Percentiles rank a stretch among this genome's conserved stretches.
These are phyloP conservation scores for Eragrostis tef DNA, from an alignment of 202 grass and related monocot species.

Conservation along the genomic window DNA sequence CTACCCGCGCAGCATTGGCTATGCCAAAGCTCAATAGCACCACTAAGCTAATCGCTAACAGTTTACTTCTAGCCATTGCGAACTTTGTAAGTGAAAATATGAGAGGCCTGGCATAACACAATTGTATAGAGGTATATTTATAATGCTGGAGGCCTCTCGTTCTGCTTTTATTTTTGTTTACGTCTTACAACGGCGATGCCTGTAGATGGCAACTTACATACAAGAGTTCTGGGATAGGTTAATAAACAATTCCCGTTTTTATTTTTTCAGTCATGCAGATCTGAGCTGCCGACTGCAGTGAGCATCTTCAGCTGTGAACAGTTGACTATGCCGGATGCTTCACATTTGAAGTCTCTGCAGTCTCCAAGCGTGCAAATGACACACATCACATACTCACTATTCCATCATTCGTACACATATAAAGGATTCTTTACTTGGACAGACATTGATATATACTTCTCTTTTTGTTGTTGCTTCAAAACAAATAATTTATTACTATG, in stretches of 20 bases:
- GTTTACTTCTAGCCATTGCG: background rate
- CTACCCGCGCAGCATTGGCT: slow-evolving; percentile 2
- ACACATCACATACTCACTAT: background rate
- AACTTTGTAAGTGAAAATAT: background rate
- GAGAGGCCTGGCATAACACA: background rate
- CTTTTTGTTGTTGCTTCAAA: too few relatives aligned
- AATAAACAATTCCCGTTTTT: background rate
- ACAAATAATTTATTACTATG: too few relatives aligned
- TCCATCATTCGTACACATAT: too few relatives aligned
- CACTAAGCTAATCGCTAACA: background rate
- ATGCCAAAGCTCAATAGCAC: background rate
- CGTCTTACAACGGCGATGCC: background rate
- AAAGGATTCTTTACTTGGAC: too few relatives aligned
- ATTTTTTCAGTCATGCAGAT: background rate
- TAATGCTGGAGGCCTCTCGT: background rate
- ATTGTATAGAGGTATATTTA: background rate
- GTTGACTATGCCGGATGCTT: background rate
- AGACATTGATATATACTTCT: too few relatives aligned
- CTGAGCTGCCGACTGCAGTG: background rate
- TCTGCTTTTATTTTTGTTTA: background rate
- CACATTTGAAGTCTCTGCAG: background rate
- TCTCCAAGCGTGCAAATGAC: background rate
- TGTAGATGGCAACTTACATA: background rate
- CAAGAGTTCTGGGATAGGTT: background rate
- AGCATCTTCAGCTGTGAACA: background rate